Base-by-base conservation (phyloP, 768 basidiomycete species). In the Gyrodon lividus region DNA sequence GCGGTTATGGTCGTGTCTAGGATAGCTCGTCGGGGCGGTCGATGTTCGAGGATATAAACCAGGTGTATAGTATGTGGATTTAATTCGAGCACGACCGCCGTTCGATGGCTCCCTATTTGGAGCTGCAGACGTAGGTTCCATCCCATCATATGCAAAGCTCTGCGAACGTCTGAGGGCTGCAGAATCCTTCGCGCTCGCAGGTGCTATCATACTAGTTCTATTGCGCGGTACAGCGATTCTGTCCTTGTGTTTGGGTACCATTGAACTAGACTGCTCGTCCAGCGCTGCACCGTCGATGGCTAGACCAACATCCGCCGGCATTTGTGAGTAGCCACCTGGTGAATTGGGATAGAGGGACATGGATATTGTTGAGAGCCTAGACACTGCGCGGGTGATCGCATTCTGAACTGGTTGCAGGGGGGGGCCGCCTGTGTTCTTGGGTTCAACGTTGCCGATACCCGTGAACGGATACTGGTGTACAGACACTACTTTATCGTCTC, bases 1-100 rank as follows among this genome's bases (percentile, higher is more conserved):
- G 31, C 66, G 69, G 48, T 71, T 70, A 47, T 55, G 57, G 56
- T 67, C 67, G 37, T 67, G 67, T 57, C 71, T 72, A 26, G 59
- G 62, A 24, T 67, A 63, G 39, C 59, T 57, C 19, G 71, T 62
- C 20, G 75, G 71, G 38, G 76, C 67, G 17, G 73, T 70, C 13
- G 84, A 85, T 23, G 73, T 72, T 37, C 82, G 82, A 60, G 78
- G 76, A 67, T 81, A 78, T 34, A 74, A 66, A 6, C 80, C 75
- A 4, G 78, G 74, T 8, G 79, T 76, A 51, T 80, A 82, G 60
- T 89, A 86, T 6, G 84, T 77, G 8, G 86, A 86, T 64, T 87
- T 85, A 57, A 88, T 83, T 31, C 79, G 79, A 42, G 78, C 79
- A 33, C 87, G 81, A 34, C 86, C 82, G 50, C 78, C 80, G 43